These are phyloP conservation scores for Dactylellina haptotyla DNA, from an alignment of 2,329 filamentous ascomycete genomes.

Conservation along the genomic window DNA sequence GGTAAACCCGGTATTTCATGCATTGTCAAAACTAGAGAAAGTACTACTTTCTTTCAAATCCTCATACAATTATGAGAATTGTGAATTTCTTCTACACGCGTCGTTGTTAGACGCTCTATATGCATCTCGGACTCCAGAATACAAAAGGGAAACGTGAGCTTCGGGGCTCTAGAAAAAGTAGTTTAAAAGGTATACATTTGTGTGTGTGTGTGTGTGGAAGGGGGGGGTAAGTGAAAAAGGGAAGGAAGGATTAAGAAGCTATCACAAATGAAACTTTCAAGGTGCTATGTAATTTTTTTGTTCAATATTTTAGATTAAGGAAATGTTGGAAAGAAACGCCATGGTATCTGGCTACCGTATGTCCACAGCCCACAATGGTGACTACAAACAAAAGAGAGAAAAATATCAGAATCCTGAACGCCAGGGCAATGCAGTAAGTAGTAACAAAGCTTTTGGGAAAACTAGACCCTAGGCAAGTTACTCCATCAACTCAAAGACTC, in stretches of 20 bases:
- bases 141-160: no score
- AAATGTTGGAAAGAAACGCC: slow-evolving; percentile 24
- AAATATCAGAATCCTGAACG: slow-evolving; percentile 32
- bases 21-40: no score
- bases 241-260: neutral
- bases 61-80: no score
- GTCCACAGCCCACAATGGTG: slow-evolving; percentile 25
- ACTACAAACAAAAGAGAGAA: slow-evolving; percentile 34
- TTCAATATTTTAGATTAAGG: neutral
- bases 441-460: slow-evolving; percentile 9
- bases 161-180: no score
- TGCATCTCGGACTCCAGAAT: no score
- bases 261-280: slow-evolving; percentile 43
- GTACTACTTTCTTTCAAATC: no score
- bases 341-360: slow-evolving; percentile 19
- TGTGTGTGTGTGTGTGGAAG: no score
- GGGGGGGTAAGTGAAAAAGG: neutral
- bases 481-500: slow-evolving; percentile 20
- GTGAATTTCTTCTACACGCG: no score
- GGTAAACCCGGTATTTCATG: no score
- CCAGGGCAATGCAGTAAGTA: slow-evolving; percentile 44
- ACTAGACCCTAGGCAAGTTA: slow-evolving; percentile 23
- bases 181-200: neutral
- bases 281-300: no score
- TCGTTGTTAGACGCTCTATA: no score